phyloP scores from a whole-genome alignment of 331 rosid genomes.

The Acacia concinna region DNA sequence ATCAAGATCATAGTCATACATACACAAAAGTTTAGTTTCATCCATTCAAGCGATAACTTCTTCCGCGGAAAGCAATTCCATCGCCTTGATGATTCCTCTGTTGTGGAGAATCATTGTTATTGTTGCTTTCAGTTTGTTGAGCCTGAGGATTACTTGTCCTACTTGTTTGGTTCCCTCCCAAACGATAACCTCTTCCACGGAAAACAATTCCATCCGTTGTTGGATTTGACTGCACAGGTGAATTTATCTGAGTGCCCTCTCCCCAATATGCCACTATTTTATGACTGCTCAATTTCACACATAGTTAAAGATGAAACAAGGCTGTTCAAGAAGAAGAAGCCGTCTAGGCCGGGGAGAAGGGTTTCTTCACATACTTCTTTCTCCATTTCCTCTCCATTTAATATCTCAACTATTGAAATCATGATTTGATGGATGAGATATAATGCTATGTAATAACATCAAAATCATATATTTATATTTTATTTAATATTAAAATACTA shows the following conservation, averaged over 20 bases:
- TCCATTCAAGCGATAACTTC: constrained; percentile 46
- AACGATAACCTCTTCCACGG: constrained; percentile 64
- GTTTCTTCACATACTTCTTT: too few species aligned
- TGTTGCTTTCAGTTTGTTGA: constrained; percentile 29
- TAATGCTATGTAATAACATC: too few species aligned
- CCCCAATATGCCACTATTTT: constrained; percentile 81
- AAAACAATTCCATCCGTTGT: constrained; percentile 51
- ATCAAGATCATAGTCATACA: too few species aligned
- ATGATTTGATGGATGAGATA: too few species aligned
- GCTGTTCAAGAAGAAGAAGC: too few species aligned
- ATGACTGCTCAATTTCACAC: constrained; percentile 37
- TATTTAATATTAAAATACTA: too few species aligned
- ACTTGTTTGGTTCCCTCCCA: constrained; percentile 43
- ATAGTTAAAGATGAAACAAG: constrained; percentile 34
- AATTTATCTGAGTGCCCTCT: constrained; percentile 59
- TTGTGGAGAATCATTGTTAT: constrained; percentile 23
- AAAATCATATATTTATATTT: too few species aligned
- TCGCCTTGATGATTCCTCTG: constrained; percentile 35
- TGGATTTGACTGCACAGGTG: constrained; percentile 67
- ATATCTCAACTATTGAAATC: too few species aligned
- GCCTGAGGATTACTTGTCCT: constrained; percentile 6
- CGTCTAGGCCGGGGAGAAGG: too few species aligned
- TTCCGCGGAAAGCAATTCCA: constrained; percentile 57
- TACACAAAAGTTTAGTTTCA: not conserved
- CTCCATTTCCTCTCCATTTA: too few species aligned